A percentile compares a stretch with the other conserved stretches of the same genome.
Evolutionary conservation across 169 alveolate species (phyloP).

Genomic region (Plasmodium cynomolgi): DNA sequence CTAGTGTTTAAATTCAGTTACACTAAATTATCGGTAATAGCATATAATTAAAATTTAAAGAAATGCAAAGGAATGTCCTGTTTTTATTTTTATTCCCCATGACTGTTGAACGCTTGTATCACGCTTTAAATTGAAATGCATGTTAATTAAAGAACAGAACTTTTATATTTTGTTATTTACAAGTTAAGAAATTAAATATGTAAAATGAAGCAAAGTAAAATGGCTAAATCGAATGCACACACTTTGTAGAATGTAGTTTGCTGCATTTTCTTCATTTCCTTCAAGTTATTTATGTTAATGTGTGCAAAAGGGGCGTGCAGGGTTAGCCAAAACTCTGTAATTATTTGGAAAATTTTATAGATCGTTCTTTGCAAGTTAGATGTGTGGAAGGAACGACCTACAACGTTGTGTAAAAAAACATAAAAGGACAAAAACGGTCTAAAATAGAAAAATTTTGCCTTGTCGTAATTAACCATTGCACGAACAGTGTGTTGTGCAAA

Average conservation of each 20-base stretch:
- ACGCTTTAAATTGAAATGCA: not conserved
- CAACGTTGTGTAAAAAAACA: not conserved
- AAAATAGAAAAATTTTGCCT: not conserved
- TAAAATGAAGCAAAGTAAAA: not conserved
- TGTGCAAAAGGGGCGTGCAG: not conserved
- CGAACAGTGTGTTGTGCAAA: not conserved
- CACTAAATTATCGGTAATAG: not conserved
- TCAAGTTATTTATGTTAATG: not conserved
- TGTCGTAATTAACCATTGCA: not conserved
- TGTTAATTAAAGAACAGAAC: not conserved
- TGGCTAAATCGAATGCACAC: not conserved
- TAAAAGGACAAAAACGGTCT: not conserved
- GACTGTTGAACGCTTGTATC: not conserved
- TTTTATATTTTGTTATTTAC: not conserved
- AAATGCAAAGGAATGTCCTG: not conserved
- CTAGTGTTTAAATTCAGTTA: not conserved
- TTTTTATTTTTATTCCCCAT: not conserved
- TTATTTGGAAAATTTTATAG: not conserved
- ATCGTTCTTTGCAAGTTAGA: not conserved
- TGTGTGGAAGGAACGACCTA: not conserved
- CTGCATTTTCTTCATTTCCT: not conserved
- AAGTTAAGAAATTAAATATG: not conserved
- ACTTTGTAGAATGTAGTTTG: not conserved
- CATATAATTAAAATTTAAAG: not conserved
- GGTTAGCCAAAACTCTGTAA: not conserved